Evolutionary conservation across 1,284 basidiomycete genomes (phyloP).

Genomic region (Coriolopsis trogii): DNA sequence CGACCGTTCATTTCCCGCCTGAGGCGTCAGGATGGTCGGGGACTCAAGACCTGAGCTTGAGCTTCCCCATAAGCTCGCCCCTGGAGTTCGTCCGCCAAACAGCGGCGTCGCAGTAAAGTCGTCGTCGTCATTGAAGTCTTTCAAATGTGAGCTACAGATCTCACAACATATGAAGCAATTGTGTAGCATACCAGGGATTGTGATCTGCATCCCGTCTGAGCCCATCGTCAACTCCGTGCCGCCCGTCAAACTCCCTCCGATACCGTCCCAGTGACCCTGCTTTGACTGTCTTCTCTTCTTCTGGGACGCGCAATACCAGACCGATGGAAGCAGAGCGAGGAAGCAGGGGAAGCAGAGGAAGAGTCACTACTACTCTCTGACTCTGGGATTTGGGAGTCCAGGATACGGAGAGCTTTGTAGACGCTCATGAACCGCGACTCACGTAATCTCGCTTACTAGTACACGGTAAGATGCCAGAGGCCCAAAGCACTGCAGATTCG

Average conservation of each 20-base stretch:
- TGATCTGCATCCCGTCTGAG: slow-evolving; percentile 75
- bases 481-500: no score
- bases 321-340: no score
- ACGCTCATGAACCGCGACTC: no score
- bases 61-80: slow-evolving; percentile 43
- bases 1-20: slow-evolving; percentile 46
- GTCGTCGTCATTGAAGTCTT: slow-evolving; percentile 80
- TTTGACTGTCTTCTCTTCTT: no score
- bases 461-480: no score
- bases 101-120: slow-evolving; percentile 65
- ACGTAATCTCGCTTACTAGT: no score
- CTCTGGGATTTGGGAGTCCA: no score
- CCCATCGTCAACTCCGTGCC: slow-evolving; percentile 33
- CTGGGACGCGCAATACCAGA: no score
- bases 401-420: no score
- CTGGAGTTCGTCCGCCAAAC: slow-evolving; percentile 55
- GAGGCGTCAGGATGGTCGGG: slow-evolving; percentile 58
- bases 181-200: slow-evolving; percentile 67
- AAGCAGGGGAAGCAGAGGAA: no score
- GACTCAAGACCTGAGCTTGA: slow-evolving; percentile 61
- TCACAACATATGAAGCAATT: background rate
- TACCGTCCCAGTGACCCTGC: no score
- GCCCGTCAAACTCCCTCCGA: background rate
- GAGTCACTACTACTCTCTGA: no score
- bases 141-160: background rate